Evolutionary conservation across 805 yeast species (phyloP), one percentile per base, ranked within the genome.

Genomic region (Pichia kluyveri): DNA sequence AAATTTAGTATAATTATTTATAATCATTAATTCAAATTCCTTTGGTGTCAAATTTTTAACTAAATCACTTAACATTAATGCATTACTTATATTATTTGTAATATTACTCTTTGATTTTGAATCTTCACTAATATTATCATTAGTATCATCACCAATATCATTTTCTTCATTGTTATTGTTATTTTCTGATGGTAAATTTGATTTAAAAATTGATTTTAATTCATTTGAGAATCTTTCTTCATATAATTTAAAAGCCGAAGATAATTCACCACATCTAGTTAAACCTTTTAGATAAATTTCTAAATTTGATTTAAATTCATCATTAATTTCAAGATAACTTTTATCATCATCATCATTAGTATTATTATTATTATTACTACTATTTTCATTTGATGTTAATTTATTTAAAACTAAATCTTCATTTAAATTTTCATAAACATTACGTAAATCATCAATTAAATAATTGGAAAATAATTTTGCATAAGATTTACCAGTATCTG

Each of bases 11-110:
- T 77, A 86, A 5, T 82, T 81, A 30, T 68, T 69, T 2, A 72
- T 62, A 40, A 87, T 61, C 86, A 89, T 83, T 1, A 66, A 69
- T 56, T 85, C 87, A 59, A 89, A 89, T 50, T 87, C 96, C 14
- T 67, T 64, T 0, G 93, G 83, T 0, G 88, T 72, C 73, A 88
- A 72, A 2, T 77, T 75, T 53, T 82, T 79, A 44, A 93, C 75
- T 46, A 65, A 70, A n/a, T 67, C 59, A 31, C 65, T 58, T 34
- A 65, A 51, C 15, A 56, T 46, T 60, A 69, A 46, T 59, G 66
- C 14, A 49, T 62, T 40, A 28, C 54, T 49, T 18, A 55, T 56
- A 28, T 52, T 50, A 14, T 28, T 57, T 2, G 62, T 52, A 5
- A 60, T 42, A 4, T 62, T 56, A 28, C 59, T 56, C 17, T 14